phyloP scores from a whole-genome alignment of 768 basidiomycete genomes.

The Suillus paluster region DNA sequence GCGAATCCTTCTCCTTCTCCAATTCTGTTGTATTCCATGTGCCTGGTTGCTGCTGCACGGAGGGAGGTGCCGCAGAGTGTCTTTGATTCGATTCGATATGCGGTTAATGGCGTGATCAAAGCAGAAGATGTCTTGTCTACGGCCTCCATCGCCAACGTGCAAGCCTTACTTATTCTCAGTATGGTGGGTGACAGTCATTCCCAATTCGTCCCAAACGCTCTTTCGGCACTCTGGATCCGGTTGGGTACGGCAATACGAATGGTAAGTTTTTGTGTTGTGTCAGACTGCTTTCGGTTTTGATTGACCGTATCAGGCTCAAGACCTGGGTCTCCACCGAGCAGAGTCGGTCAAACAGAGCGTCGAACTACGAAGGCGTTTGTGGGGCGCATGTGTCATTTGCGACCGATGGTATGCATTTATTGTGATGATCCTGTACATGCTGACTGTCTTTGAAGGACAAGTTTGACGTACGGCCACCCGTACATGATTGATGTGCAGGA shows the following conservation, averaged over 20 bases:
- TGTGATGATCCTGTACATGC: conserved; percentile 7
- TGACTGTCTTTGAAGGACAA: conserved; percentile 57
- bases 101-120: conserved; percentile 87
- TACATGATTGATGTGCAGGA: conserved; percentile 97
- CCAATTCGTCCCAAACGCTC: conserved; percentile 81
- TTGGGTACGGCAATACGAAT: conserved; percentile 91
- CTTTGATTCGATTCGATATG: conserved; percentile 89
- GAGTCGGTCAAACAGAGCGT: conserved; percentile 84
- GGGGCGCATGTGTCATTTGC: conserved; percentile 93
- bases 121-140: conserved; percentile 90
- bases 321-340: conserved; percentile 92
- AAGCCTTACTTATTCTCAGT: conserved; percentile 82
- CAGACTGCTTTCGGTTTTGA: conserved; percentile 16
- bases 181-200: conserved; percentile 93
- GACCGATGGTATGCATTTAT: conserved; percentile 77
- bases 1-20: conserved; percentile 72
- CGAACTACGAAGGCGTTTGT: conserved; percentile 86
- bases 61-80: conserved; percentile 82
- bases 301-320: conserved; percentile 74
- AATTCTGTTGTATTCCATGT: conserved; percentile 91
- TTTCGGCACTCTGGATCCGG: conserved; percentile 86
- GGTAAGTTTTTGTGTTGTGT: conserved; percentile 53
- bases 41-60: conserved; percentile 86
- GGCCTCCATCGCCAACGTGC: conserved; percentile 84
- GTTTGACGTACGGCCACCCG: conserved; percentile 89